Evolutionary conservation across 805 yeast species (phyloP).

Genomic region (Kodamaea hsintzibuensis): DNA sequence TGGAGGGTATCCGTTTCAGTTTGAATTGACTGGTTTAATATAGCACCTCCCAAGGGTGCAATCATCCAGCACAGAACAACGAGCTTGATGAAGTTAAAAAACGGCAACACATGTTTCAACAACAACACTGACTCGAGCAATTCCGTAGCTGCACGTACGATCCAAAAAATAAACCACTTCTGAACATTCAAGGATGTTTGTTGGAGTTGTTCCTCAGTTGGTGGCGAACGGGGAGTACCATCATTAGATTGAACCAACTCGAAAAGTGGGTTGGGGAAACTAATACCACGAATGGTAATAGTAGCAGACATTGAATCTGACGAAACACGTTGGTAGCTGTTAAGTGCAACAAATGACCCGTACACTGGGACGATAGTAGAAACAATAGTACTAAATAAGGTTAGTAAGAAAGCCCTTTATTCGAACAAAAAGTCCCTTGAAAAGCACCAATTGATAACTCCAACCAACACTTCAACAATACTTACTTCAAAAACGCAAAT

Average conservation of each 20-base stretch:
- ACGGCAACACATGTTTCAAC: constrained; percentile 53
- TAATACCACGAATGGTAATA: constrained; percentile 38
- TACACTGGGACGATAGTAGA: constrained; percentile 58
- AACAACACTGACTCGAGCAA: constrained; percentile 44
- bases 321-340: constrained; percentile 35
- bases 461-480: neutral
- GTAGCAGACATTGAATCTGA: constrained; percentile 29
- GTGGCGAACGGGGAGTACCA: constrained; percentile 1
- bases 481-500: constrained; percentile 22
- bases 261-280: constrained; percentile 32
- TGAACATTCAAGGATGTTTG: constrained; percentile 17
- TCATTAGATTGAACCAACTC: neutral
- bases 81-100: constrained; percentile 50
- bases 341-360: constrained; percentile 61
- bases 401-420: neutral
- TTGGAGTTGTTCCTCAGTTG: constrained; percentile 8
- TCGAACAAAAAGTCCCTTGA: neutral
- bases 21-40: neutral
- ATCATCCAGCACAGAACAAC: constrained; percentile 62
- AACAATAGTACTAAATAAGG: constrained; percentile 29
- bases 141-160: constrained; percentile 49
- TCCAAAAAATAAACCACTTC: constrained; percentile 61
- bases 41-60: constrained; percentile 30
- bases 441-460: neutral
- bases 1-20: neutral